A percentile compares a stretch with the other conserved stretches of the same genome.
Evolutionary conservation across 768 basidiomycete species (phyloP).

Genomic region (Tulasnella sp.): DNA sequence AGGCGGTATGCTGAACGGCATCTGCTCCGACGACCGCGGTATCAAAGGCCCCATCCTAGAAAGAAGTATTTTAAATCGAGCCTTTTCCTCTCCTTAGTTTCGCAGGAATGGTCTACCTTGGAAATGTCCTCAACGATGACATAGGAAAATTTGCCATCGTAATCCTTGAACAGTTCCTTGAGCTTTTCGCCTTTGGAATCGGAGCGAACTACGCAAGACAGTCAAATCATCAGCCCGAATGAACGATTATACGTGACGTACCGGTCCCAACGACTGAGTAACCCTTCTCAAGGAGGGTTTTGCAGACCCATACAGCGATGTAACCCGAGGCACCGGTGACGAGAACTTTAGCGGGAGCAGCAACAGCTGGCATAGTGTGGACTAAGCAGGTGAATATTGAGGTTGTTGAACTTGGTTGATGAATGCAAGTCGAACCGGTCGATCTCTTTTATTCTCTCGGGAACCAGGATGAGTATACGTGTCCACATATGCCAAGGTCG

Average conservation of each 20-base stretch:
- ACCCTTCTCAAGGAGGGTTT: slow-evolving; percentile 11
- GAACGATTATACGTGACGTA: background rate
- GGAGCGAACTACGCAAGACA: slow-evolving; percentile 40
- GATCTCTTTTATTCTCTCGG: background rate
- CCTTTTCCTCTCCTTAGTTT: slow-evolving; percentile 1
- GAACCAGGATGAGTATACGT: background rate
- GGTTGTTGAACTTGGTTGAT: no score
- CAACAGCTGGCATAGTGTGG: slow-evolving; percentile 13
- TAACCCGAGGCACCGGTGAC: slow-evolving; percentile 16
- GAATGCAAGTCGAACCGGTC: no score
- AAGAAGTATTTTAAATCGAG: no score
- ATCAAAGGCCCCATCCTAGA: slow-evolving; percentile 29
- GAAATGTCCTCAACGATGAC: slow-evolving; percentile 19
- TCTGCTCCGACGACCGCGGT: slow-evolving; percentile 31
- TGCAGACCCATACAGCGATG: slow-evolving; percentile 13
- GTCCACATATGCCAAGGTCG: background rate
- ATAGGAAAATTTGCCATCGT: slow-evolving; percentile 10
- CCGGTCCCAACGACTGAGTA: slow-evolving; percentile 13
- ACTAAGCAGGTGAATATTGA: no score
- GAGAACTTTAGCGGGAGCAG: slow-evolving; percentile 12
- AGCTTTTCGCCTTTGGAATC: slow-evolving; percentile 48
- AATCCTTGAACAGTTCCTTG: slow-evolving; percentile 36
- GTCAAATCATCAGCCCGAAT: background rate
- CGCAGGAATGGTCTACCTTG: slow-evolving; percentile 24
- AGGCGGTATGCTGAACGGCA: slow-evolving; percentile 26